Conservation (phyloP, 805 yeast species). For the Starmerella cellae region DNA sequence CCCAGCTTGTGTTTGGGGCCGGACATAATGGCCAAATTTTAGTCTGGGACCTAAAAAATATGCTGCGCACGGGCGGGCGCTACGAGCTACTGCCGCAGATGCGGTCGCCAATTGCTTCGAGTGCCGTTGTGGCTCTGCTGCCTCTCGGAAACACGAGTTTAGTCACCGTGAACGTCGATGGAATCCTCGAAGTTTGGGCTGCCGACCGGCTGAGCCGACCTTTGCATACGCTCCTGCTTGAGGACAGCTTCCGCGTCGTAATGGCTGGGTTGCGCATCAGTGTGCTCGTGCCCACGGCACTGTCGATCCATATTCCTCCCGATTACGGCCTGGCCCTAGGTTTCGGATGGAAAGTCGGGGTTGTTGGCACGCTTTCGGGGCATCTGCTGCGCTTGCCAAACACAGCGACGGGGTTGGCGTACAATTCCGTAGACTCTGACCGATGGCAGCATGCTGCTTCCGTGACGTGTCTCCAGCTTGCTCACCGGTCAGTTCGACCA, state of each 20-base stretch:
- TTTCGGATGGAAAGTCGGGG: constrained; percentile 12
- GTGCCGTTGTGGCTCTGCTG: constrained; percentile 23
- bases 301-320: constrained; percentile 6
- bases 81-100: constrained; percentile 24
- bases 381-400: constrained; percentile 12
- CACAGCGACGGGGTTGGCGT: constrained; percentile 1
- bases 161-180: constrained; percentile 30
- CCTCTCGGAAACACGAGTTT: constrained; percentile 25
- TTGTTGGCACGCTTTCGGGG: constrained; percentile 13
- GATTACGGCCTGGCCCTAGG: constrained; percentile 11
- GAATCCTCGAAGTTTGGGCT: constrained; percentile 30
- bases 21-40: constrained; percentile 80
- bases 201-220: constrained; percentile 30
- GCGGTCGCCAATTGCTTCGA: constrained; percentile 27
- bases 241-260: constrained; percentile 5
- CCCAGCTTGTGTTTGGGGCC: constrained; percentile 33
- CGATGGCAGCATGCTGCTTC: constrained; percentile 13
- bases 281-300: constrained; percentile 11
- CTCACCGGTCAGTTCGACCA: not conserved
- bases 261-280: constrained; percentile 3
- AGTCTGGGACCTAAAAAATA: constrained; percentile 73
- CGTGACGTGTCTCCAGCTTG: constrained; percentile 7
- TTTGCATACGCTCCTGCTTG: constrained; percentile 23
- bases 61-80: constrained; percentile 25
- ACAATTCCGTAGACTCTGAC: not conserved